phyloP scores from a whole-genome alignment of 2,329 filamentous ascomycete genomes.

The Lachnellula subtilissima region DNA sequence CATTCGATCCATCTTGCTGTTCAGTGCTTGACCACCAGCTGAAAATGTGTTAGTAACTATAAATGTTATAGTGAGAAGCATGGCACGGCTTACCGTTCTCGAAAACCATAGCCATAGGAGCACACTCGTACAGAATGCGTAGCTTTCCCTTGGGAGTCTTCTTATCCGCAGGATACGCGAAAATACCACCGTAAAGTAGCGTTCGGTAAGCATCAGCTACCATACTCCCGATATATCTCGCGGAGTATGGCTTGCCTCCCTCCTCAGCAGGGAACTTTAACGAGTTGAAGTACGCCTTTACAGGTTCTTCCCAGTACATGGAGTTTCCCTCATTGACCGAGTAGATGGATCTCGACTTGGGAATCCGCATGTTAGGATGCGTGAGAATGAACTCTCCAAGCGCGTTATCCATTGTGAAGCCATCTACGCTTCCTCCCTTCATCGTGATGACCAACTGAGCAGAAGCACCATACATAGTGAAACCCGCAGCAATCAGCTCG shows the following conservation, averaged over 20 bases:
- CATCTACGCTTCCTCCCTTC: slow-evolving; percentile 87
- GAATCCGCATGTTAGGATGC: slow-evolving; percentile 89
- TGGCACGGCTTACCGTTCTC: slow-evolving; percentile 72
- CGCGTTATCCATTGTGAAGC: slow-evolving; percentile 94
- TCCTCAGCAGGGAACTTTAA: slow-evolving; percentile 72
- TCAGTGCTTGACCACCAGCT: slow-evolving; percentile 89
- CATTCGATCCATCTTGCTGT: slow-evolving; percentile 89
- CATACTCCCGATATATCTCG: slow-evolving; percentile 96
- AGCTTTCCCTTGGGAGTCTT: slow-evolving; percentile 99
- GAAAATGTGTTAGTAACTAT: slow-evolving; percentile 18
- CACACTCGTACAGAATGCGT: slow-evolving; percentile 95
- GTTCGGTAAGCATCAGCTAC: slow-evolving; percentile 97
- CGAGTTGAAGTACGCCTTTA: slow-evolving; percentile 82
- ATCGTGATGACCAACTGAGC: slow-evolving; percentile 96
- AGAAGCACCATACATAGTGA: slow-evolving; percentile 99
- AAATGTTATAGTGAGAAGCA: neutral
- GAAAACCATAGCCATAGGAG: slow-evolving; percentile 98
- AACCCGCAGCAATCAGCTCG: slow-evolving; percentile 89
- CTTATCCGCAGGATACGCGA: slow-evolving; percentile 95
- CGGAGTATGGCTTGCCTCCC: slow-evolving; percentile 82
- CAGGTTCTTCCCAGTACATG: slow-evolving; percentile 87
- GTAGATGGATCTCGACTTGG: slow-evolving; percentile 79
- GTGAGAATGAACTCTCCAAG: slow-evolving; percentile 98
- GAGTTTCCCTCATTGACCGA: slow-evolving; percentile 98
- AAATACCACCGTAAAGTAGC: slow-evolving; percentile 90